Conservation (phyloP, 2,329 filamentous ascomycete genomes). For the Paracorniculantispora psalliotae region DNA sequence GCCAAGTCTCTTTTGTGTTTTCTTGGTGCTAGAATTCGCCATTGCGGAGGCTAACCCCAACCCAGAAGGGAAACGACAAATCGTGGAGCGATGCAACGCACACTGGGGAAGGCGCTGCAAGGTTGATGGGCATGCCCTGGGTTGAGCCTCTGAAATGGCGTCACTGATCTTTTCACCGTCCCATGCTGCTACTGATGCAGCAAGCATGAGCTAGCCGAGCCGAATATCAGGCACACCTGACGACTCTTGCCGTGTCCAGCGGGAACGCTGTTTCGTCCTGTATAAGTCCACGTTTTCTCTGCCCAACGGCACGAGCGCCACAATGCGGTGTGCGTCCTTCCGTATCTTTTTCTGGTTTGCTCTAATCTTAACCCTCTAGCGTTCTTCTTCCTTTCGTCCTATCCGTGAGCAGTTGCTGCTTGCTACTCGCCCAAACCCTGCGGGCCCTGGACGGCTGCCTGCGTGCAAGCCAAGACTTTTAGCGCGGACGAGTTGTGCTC, state of each 20-base stretch:
- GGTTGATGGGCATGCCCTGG: neutral
- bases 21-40: neutral
- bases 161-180: neutral
- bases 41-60: slow-evolving; percentile 2
- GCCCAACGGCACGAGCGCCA: no score
- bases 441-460: neutral
- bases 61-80: neutral
- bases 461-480: neutral
- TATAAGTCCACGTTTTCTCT: neutral
- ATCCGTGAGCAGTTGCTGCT: neutral
- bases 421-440: neutral
- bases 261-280: neutral
- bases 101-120: neutral
- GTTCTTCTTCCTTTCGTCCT: neutral
- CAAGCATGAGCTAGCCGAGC: no score
- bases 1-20: neutral
- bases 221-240: no score
- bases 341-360: neutral
- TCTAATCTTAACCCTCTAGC: neutral
- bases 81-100: slow-evolving; percentile 5
- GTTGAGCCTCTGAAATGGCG: neutral
- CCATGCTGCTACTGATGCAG: neutral
- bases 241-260: no score
- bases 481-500: neutral
- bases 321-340: neutral